Base-by-base conservation (phyloP, 73 alveolate genomes). In the Paramecium octaurelia region DNA sequence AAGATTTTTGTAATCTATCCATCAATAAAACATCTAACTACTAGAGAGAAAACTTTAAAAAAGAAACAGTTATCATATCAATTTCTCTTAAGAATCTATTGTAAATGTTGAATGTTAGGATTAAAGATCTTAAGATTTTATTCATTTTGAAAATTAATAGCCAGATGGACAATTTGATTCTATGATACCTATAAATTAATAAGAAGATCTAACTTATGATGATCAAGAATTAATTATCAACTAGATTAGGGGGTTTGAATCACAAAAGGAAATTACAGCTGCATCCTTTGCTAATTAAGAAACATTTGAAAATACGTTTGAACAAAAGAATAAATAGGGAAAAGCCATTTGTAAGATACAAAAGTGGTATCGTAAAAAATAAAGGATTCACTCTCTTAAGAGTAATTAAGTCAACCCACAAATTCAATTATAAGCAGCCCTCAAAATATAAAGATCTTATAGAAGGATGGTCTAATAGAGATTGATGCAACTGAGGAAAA, bases 111-210 rank as follows among this genome's bases (percentile, higher is more conserved):
- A 64, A 64, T 64, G 29, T 27, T 34, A 64, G 11, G 84, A 64
- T n/a, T 54, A 54, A 6, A 54, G 8, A 64, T 31, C 50, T 1
- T 34, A 64, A 64, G 84, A 64, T 11, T 64, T 27, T 64, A 64
- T 64, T 64, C 84, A 27, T 64, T 64, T 64, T 64, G 84, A 64
- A 64, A 64, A 64, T 34, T 64, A 64, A 64, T 50, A 64, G 8
- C 84, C 84, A 9, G 84, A 64, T 64, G 84, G 84, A 11, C 3
- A 64, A 64, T 64, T 27, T 27, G 84, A 64, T 64, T 64, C 84
- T 31, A 64, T 64, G 84, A 64, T 64, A 14, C 84, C 84, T 8
- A 4, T 64, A 64, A 27, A 64, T 31, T 64, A 64, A 64, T 64
- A 64, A 64, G 84, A 64, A 64, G 84, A 64, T 3, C 48, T 64